phyloP scores from a whole-genome alignment of 2,329 filamentous ascomycete species.

The Thyridium curvatum region DNA sequence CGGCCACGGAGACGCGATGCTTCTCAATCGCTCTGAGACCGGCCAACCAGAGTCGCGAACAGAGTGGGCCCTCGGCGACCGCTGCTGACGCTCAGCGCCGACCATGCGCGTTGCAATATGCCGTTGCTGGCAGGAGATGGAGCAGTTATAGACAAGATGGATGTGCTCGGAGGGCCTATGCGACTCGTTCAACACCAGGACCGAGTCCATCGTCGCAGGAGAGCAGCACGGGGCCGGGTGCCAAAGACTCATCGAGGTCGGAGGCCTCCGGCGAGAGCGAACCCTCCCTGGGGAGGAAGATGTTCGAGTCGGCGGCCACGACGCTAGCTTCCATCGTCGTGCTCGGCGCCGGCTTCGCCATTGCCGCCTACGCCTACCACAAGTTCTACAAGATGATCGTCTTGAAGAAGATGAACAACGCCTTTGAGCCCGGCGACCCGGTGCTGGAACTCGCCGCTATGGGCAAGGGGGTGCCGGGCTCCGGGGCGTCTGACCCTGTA shows the following conservation, averaged over 20 bases:
- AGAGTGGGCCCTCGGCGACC: neutral
- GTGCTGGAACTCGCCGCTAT: slow-evolving; percentile 74
- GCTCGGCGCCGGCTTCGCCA: slow-evolving; percentile 56
- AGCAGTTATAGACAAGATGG: neutral
- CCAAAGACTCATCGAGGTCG: neutral
- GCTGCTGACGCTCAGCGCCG: neutral
- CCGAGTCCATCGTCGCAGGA: neutral
- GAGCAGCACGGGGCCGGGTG: neutral
- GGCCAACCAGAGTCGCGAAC: neutral
- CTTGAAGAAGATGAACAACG: slow-evolving; percentile 85
- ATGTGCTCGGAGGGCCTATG: neutral
- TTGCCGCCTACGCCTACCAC: slow-evolving; percentile 73
- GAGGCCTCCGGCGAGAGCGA: slow-evolving; percentile 3
- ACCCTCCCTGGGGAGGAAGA: slow-evolving; percentile 46
- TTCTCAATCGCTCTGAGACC: neutral
- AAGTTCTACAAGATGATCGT: slow-evolving; percentile 84
- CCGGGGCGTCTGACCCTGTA: slow-evolving; percentile 15
- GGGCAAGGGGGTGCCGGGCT: slow-evolving; percentile 47
- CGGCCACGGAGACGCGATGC: neutral
- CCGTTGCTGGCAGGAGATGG: neutral
- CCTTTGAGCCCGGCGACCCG: slow-evolving; percentile 87
- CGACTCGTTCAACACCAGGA: neutral
- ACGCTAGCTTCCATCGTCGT: slow-evolving; percentile 70
- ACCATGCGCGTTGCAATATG: neutral
- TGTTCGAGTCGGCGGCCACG: slow-evolving; percentile 68